A percentile compares a stretch with the other conserved stretches of the same genome.
phyloP scores from a whole-genome alignment of 2,329 filamentous ascomycete species.

The Nemania sp. region DNA sequence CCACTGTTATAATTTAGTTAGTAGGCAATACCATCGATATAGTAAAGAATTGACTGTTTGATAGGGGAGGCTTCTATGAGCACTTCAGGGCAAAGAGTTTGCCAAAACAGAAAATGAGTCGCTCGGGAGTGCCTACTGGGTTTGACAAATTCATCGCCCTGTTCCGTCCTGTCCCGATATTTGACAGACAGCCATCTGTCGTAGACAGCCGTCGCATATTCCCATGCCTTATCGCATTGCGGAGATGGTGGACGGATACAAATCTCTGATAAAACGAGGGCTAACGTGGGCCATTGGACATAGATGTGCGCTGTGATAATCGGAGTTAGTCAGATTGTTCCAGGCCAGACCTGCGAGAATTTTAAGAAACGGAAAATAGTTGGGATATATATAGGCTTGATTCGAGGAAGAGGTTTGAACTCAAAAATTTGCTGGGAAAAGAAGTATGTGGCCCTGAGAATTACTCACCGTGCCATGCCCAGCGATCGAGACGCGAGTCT shows the following conservation, averaged over 20 bases:
- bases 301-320: constrained; percentile 14
- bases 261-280: constrained; percentile 25
- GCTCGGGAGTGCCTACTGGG: constrained; percentile 11
- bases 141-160: constrained; percentile 23
- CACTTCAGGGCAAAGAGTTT: not conserved
- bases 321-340: not conserved
- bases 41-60: not conserved
- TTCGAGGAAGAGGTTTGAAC: not conserved
- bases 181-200: constrained; percentile 24
- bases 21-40: not conserved
- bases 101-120: not conserved
- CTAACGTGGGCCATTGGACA: constrained; percentile 28
- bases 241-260: constrained; percentile 27
- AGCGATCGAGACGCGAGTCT: constrained; percentile 20
- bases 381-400: not conserved
- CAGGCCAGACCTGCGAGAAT: no score
- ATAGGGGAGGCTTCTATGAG: not conserved
- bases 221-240: constrained; percentile 25
- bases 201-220: constrained; percentile 16
- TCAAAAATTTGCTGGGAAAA: not conserved
- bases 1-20: not conserved
- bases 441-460: not conserved
- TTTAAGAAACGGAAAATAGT: not conserved
- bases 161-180: constrained; percentile 21
- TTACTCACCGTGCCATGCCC: constrained; percentile 20